phyloP scores from a whole-genome alignment of 2,329 filamentous ascomycete species.

The Fusarium haematococcum region DNA sequence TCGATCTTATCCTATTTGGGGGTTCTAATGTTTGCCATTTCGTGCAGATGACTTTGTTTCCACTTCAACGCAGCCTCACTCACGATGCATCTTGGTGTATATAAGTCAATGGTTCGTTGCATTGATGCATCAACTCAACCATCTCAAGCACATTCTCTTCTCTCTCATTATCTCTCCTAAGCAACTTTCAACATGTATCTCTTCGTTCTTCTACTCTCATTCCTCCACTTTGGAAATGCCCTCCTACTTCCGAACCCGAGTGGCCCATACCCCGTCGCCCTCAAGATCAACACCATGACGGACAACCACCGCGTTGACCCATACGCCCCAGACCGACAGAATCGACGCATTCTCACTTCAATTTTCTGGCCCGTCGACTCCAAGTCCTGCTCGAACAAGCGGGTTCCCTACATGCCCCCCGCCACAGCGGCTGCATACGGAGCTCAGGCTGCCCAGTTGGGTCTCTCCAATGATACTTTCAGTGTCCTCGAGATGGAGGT shows the following conservation, averaged over 20 bases:
- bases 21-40: not conserved
- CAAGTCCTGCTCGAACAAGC: constrained; percentile 32
- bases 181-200: constrained; percentile 31
- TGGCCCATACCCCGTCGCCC: constrained; percentile 48
- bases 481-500: constrained; percentile 41
- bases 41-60: not conserved
- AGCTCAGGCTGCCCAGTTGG: constrained; percentile 37
- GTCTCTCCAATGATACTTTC: constrained; percentile 49
- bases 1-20: constrained; percentile 13
- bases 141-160: not conserved
- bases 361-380: constrained; percentile 48
- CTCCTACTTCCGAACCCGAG: constrained; percentile 44
- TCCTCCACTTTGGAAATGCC: constrained; percentile 35
- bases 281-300: constrained; percentile 42
- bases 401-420: constrained; percentile 50
- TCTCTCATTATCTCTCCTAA: not conserved
- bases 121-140: not conserved
- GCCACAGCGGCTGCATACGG: constrained; percentile 47
- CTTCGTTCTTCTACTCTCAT: constrained; percentile 14
- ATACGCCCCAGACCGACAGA: constrained; percentile 41
- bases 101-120: not conserved
- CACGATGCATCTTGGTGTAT: not conserved
- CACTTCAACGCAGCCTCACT: not conserved
- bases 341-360: constrained; percentile 45
- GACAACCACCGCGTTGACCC: constrained; percentile 49